Percentiles rank a stretch among this genome's conserved stretches.
phyloP scores from a whole-genome alignment of 306 rosid genomes.

The Gastrolobium villosum region DNA sequence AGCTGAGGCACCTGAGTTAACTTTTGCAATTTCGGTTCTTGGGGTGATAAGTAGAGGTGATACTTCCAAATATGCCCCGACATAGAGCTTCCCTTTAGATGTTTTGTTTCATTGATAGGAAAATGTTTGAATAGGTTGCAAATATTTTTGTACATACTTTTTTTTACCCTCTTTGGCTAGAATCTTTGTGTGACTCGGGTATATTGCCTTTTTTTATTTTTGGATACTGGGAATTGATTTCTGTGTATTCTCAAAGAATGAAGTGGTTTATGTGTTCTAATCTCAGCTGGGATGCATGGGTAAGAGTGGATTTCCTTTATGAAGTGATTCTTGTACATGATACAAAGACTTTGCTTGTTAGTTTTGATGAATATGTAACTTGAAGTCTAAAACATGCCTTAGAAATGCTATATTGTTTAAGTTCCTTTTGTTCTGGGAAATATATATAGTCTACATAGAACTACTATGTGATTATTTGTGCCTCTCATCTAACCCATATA shows the following conservation, averaged over 20 bases:
- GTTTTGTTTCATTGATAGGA: conserved; percentile 28
- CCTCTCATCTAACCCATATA: too few relatives aligned
- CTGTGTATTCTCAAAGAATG: conserved; percentile 34
- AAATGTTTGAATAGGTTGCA: conserved; percentile 18
- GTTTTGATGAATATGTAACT: not conserved
- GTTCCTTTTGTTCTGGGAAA: too few relatives aligned
- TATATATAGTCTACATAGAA: too few relatives aligned
- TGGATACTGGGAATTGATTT: conserved; percentile 29
- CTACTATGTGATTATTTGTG: too few relatives aligned
- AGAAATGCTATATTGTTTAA: too few relatives aligned
- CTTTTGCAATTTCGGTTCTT: not conserved
- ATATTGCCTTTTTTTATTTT: conserved; percentile 10
- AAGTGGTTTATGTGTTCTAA: not conserved
- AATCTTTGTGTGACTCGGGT: conserved; percentile 8
- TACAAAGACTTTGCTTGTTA: not conserved
- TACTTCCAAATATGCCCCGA: not conserved
- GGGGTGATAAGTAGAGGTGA: not conserved
- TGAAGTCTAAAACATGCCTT: too few relatives aligned
- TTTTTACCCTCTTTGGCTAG: not conserved
- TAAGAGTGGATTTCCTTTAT: not conserved
- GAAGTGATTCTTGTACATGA: not conserved
- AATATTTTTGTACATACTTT: not conserved
- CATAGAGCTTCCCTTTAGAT: conserved; percentile 2
- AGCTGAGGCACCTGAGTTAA: conserved; percentile 8
- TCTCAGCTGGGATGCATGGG: not conserved